Percentiles rank a stretch among this genome's conserved stretches.
These are phyloP conservation scores for Theobroma cacao DNA, from an alignment of 345 rosid species.

Conservation along the genomic window DNA sequence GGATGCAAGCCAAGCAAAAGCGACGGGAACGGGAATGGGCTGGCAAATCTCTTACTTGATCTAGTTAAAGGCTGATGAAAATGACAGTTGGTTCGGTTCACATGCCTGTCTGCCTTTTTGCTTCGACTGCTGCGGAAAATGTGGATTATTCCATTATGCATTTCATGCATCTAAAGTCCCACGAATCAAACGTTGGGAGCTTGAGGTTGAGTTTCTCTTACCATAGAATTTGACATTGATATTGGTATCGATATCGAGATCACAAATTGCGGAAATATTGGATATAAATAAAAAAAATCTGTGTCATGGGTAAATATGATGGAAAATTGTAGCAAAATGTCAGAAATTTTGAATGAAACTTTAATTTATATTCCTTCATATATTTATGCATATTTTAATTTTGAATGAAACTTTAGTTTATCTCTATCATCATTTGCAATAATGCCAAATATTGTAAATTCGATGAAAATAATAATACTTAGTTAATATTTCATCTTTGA, in stretches of 20 bases:
- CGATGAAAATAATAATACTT: too few relatives aligned
- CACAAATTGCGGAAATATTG: neutral
- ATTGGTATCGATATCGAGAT: neutral
- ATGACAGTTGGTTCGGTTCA: neutral
- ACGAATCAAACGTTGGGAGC: neutral
- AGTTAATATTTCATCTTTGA: too few relatives aligned
- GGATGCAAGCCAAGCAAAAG: slow-evolving; percentile 89
- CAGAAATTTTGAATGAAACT: neutral
- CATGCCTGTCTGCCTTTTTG: neutral
- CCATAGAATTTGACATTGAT: neutral
- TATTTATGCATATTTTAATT: neutral
- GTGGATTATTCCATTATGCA: neutral
- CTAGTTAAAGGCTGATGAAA: slow-evolving; percentile 5
- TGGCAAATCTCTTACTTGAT: slow-evolving; percentile 82
- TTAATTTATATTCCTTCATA: neutral
- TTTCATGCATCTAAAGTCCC: neutral
- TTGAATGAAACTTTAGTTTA: too few relatives aligned
- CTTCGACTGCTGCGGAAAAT: neutral
- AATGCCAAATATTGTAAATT: too few relatives aligned
- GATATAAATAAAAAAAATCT: neutral
- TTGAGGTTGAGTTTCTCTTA: neutral
- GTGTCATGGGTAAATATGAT: neutral
- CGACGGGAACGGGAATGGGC: slow-evolving; percentile 88
- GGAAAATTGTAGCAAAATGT: neutral
- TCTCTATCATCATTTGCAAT: too few relatives aligned